Evolutionary conservation across 139 green algal genomes (phyloP).

Genomic region (Tetradesmus lagerheimii): DNA sequence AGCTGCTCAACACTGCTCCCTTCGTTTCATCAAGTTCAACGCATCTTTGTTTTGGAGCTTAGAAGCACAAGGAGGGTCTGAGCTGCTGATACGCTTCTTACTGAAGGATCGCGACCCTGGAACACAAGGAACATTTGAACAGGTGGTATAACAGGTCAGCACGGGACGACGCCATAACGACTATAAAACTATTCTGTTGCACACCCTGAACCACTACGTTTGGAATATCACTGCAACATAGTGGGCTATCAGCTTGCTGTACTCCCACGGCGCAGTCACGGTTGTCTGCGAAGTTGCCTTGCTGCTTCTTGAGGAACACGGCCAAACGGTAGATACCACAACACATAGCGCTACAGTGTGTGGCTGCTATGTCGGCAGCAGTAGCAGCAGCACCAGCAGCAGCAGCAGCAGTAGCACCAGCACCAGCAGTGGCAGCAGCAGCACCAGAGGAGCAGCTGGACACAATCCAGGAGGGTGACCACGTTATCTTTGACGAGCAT

Average conservation of each 20-base stretch:
- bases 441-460: background rate
- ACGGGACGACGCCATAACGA: background rate
- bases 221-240: too few species aligned
- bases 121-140: background rate
- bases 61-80: background rate
- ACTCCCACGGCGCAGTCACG: background rate
- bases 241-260: too few species aligned
- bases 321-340: too few species aligned
- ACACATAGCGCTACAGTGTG: background rate
- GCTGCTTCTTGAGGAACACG: background rate
- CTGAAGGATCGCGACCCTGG: too few species aligned
- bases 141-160: background rate
- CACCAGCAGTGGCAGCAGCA: background rate
- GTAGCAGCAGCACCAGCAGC: conserved; percentile 2
- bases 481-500: conserved; percentile 76
- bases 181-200: too few species aligned
- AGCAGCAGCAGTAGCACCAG: background rate
- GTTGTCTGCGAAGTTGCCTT: background rate
- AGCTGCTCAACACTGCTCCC: background rate
- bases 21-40: background rate
- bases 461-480: conserved; percentile 68
- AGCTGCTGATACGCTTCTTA: background rate
- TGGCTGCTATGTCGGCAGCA: background rate
- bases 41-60: background rate
- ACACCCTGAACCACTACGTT: too few species aligned